Evolutionary conservation across 495 filamentous ascomycete genomes (phyloP), one percentile per base, ranked within the genome.

Genomic region (Tuber umbilicatum): DNA sequence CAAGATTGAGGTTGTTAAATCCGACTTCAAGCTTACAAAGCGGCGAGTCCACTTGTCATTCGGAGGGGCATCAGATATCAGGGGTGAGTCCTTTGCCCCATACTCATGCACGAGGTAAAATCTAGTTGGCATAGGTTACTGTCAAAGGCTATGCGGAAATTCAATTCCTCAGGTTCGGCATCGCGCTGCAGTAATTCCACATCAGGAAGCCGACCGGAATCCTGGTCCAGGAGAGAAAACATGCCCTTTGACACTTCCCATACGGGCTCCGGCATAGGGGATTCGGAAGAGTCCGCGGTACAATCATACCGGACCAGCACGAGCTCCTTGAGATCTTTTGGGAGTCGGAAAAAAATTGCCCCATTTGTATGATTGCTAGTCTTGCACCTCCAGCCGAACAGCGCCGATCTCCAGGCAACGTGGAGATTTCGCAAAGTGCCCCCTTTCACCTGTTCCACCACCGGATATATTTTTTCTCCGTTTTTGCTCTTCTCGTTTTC

Each of bases 1-100:
- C 14, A 55, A 70, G 40, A 70, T 70, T 43, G 60, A 21, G 72
- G 23, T 37, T 73, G 38, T 68, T 55, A 12, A 41, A 73, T 70
- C 72, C 37, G 55, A 73, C 17, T 70, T 70, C 68, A 70, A 47
- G 27, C 31, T 73, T 42, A 70, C 37, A 7, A 70, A 73, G 38
- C 40, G 68, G 68, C 27, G 47, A 71, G 35, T 37, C 16, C 14
- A 41, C 41, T 76, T 75, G 72, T 69, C 75, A 73, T 73, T 73
- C 31, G 6, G 72, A 31, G 72, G 72, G 73, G 39, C 41, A 42
- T 42, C 41, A 42, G 41, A 0, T 64, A 70, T 68, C 55, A 70
- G 21, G 27, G 35, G 72, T 73, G 35, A 70, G 64, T 73, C 35
- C 72, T n/a, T 27, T 64, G 7, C 47, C 38, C 47, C 38, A 45